Evolutionary conservation across 495 filamentous ascomycete species (phyloP), one percentile per base, ranked within the genome.

Genomic region (Xylaria nigripes): DNA sequence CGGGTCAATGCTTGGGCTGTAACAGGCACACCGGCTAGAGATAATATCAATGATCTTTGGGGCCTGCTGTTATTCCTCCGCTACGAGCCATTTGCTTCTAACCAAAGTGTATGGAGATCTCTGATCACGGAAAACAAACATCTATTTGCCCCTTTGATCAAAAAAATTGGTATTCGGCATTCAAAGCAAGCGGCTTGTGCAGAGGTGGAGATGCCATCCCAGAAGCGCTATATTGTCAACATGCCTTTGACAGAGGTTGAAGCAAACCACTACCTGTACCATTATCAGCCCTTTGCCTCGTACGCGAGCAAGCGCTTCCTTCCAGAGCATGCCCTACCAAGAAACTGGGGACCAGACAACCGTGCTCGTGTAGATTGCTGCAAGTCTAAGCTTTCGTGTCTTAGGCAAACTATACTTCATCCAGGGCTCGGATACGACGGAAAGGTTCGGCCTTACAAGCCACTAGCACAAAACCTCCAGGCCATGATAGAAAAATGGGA

Each of bases 401-500:
- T 98, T 29, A 82, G 92, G 13, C 88, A 93, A 63, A 87, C 85
- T 1, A 90, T 88, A 54, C 76, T 96, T n/a, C 88, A 96, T 69
- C 87, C 92, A 2, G 72, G 90, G 51, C 70, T 95, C 6, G 86
- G 87, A 3, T 22, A 3, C 69, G 74, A 19, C 25, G 75, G 76
- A 86, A 81, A 0, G 83, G 85, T 7, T 68, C 93, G 46, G 74
- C 84, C 13, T 16, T 48, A 55, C 45, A 55, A 43, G n/a, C 92
- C 90, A 7, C 84, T 95, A 6, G 76, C 79, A 15, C 86, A 97
- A 61, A 89, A 96, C 1, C 71, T 97, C 21, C 82, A 87, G 38
- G 82, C 84, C 3, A 95, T 97, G 92, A 83, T 95, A 53, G 90
- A 95, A 22, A 79, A 89, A 51, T 87, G 83, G 13, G 84, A 90